A percentile compares a stretch with the other conserved stretches of the same genome.
Evolutionary conservation across 805 yeast genomes (phyloP).

Genomic region (Saccharomycopsis malanga): DNA sequence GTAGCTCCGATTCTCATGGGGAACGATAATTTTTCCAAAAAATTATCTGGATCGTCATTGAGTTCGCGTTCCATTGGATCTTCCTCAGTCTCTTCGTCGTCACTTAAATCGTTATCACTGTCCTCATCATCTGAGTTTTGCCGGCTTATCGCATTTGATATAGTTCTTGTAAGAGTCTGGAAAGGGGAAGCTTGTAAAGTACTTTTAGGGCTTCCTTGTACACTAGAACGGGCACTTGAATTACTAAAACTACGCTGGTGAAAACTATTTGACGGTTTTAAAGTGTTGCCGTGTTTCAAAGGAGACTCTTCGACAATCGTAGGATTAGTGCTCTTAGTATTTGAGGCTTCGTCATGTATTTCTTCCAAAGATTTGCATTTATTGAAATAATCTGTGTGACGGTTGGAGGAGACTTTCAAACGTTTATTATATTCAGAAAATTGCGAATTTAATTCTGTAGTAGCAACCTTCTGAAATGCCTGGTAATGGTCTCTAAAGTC

Average conservation of each 20-base stretch:
- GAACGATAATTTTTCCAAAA: conserved; percentile 8
- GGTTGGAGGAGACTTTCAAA: conserved; percentile 4
- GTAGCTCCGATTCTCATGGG: conserved; percentile 18
- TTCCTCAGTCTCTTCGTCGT: conserved; percentile 3
- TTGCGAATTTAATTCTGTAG: conserved; percentile 1
- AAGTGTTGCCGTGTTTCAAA: not conserved
- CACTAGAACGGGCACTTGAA: conserved; percentile 11
- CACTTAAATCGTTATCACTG: conserved; percentile 2
- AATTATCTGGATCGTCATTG: conserved; percentile 11
- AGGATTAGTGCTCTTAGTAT: not conserved
- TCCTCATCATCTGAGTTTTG: conserved; percentile 20
- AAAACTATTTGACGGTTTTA: not conserved
- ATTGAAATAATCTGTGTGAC: conserved; percentile 15
- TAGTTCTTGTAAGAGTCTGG: conserved; percentile 4
- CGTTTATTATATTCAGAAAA: conserved; percentile 7
- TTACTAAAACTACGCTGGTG: conserved; percentile 11
- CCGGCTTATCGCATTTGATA: conserved; percentile 18
- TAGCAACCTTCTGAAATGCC: conserved; percentile 5
- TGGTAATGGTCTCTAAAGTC: conserved; percentile 7
- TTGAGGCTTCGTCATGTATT: conserved; percentile 6
- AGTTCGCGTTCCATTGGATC: conserved; percentile 3
- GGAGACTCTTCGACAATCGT: not conserved
- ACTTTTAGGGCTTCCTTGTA: conserved; percentile 5
- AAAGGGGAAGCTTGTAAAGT: conserved; percentile 12
- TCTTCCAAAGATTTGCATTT: conserved; percentile 19